Conservation (phyloP, 495 filamentous ascomycete species). For the Penicillium salamii region DNA sequence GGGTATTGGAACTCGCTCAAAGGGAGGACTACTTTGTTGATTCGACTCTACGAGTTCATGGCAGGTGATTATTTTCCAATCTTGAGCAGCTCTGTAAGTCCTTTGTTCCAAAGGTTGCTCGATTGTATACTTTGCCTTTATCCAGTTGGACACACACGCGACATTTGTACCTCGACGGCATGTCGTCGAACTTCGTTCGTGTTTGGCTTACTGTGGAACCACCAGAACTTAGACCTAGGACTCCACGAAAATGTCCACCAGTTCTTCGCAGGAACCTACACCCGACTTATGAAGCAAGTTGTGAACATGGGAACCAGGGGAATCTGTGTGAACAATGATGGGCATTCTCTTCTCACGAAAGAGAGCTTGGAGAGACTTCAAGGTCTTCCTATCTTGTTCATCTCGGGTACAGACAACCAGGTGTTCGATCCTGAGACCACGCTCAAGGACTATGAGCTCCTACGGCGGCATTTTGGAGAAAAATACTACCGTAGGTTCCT, state of each 20-base stretch:
- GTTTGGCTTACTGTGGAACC: conserved; percentile 65
- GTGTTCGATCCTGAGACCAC: conserved; percentile 59
- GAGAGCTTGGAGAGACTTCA: conserved; percentile 50
- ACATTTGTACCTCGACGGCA: conserved; percentile 60
- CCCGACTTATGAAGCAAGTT: conserved; percentile 53
- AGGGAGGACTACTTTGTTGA: conserved; percentile 43
- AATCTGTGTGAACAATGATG: conserved; percentile 48
- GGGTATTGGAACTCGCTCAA: conserved; percentile 57
- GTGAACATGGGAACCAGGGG: conserved; percentile 56
- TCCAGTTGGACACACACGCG: conserved; percentile 47
- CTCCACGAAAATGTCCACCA: conserved; percentile 61
- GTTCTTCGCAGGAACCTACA: conserved; percentile 63
- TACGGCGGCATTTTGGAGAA: conserved; percentile 52
- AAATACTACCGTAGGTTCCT: conserved; percentile 50
- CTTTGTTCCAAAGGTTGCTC: conserved; percentile 9
- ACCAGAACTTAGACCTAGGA: conserved; percentile 59
- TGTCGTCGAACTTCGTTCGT: conserved; percentile 60
- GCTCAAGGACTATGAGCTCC: conserved; percentile 52
- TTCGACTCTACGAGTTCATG: conserved; percentile 13
- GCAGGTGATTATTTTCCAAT: conserved; percentile 15
- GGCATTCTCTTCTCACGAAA: conserved; percentile 37
- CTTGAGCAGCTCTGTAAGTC: background rate
- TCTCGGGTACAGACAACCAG: conserved; percentile 58
- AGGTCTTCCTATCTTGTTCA: conserved; percentile 56
- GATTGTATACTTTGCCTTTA: conserved; percentile 46